Base-by-base conservation (phyloP, 2,329 filamentous ascomycete species). In the Zalaria sp. region DNA sequence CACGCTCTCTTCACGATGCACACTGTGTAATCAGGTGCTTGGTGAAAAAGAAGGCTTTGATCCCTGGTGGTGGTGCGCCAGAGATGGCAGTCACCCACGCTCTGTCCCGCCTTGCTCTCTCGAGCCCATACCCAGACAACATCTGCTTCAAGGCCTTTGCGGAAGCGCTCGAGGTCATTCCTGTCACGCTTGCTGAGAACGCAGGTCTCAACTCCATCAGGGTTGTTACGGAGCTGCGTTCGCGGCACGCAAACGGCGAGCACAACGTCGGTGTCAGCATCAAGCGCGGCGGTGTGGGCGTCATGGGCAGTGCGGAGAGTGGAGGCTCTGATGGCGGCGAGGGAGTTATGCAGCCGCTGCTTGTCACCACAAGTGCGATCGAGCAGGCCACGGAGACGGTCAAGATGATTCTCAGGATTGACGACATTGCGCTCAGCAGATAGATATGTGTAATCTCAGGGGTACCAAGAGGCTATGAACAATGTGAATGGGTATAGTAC, bases 111-210 rank as follows among this genome's bases (percentile, higher is more conserved):
- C 82, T 84, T 57, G 78, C 89, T 5, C 83, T 88, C 51, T 79
- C 81, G 54, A 72, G 95, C 46, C 80, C 81, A 1, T 93, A 93
- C 46, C 95, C 91, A 4, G 91, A 98, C 63, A 79, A 87, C 34
- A 95, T 96, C 58, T 98, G 91, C 76, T 98, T 86, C 85, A 96
- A 95, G 69, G 89, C 89, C 1, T 98, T 98, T 58, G 91, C 93
- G 2, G 89, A 98, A 49, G 91, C 91, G 5, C 82, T 98, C 69
- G 91, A 98, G 67, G 85, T 98, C 35, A 84, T 98, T 42, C 91
- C 93, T 9, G 95, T 89, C 29, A 98, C 91, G 1, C 72, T 98
- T 52, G 93, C 91, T 0, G 91, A 98, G 68, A 98, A 98, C 55
- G 91, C 91, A 0, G 91, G 91, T 39, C 72, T 98, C 49, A 98